These are phyloP conservation scores for Myriangium duriaei DNA, from an alignment of 2,329 filamentous ascomycete species.

Conservation along the genomic window DNA sequence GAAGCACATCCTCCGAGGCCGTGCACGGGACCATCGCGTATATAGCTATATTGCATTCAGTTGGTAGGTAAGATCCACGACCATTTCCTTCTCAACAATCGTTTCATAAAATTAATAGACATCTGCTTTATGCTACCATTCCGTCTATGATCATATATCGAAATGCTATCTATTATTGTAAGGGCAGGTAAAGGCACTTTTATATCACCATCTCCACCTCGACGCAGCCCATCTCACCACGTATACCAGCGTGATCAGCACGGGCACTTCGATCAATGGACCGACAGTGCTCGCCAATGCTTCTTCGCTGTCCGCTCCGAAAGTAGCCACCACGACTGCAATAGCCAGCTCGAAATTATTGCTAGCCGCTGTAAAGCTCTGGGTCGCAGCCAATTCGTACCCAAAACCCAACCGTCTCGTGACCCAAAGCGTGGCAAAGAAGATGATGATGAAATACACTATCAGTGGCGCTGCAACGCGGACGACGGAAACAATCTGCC, in stretches of 20 bases:
- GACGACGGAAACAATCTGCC: constrained; percentile 72
- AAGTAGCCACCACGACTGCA: constrained; percentile 72
- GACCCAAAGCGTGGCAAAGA: constrained; percentile 53
- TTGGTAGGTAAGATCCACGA: too few species aligned
- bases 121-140: too few species aligned
- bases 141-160: too few species aligned
- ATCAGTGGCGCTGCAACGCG: constrained; percentile 69
- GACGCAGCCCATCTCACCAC: constrained; percentile 48
- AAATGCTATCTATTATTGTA: too few species aligned
- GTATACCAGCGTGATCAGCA: constrained; percentile 67
- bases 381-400: constrained; percentile 58
- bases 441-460: constrained; percentile 69
- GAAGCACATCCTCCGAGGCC: too few species aligned
- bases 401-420: constrained; percentile 57
- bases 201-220: constrained; percentile 43
- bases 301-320: constrained; percentile 64
- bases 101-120: too few species aligned
- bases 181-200: too few species aligned
- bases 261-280: constrained; percentile 75
- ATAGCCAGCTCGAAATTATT: constrained; percentile 93
- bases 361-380: constrained; percentile 80
- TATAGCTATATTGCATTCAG: too few species aligned
- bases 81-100: too few species aligned
- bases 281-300: constrained; percentile 74
- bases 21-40: too few species aligned